Evolutionary conservation across 2,329 filamentous ascomycete species (phyloP), one percentile per base, ranked within the genome.

Genomic region (Botrytis hyacinthi): DNA sequence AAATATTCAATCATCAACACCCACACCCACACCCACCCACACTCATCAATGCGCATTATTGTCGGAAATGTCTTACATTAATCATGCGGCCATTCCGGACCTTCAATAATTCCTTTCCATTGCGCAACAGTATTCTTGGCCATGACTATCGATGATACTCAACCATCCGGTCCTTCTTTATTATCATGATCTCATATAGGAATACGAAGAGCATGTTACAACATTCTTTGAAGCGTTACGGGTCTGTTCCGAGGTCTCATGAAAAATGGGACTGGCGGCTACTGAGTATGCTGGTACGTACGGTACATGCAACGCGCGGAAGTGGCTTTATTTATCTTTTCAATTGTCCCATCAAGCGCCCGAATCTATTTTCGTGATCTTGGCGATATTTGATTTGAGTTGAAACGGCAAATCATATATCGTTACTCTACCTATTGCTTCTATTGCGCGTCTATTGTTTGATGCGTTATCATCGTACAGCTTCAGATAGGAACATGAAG

Each of bases 11-110:
- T 65, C 70, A 46, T 72, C 16, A 67, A 51, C 44, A 29, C 22
- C 12, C 20, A n/a, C 26, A 57, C 51, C n/a, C 51, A 16, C 51
- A n/a, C 51, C 18, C 26, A 57, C 51, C n/a, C 51, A 16, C 51
- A n/a, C 51, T 29, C 51, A 57, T 57, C n/a, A 42, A 71, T 62
- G 57, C 44, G 29, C 57, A 63, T 71, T 35, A 59, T 60, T 68
- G n/a, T 46, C 48, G 40, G 10, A 22, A 37, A 60, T 72, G 71
- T 72, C 71, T 72, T 72, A 72, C 62, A 68, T 72, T 40, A 32
- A 72, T 61, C 71, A 72, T 69, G 71, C 71, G 62, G 62, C 10
- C 70, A 67, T 59, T 44, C 70, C 62, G 70, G 62, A 29, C 62
- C 29, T 59, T 44, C 44, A 26, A 68, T 16, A 60, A 48, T 68